A percentile compares a stretch with the other conserved stretches of the same genome.
These are phyloP conservation scores for Raddia distichophylla DNA, from an alignment of 176 grass and related monocot genomes.

Conservation along the genomic window DNA sequence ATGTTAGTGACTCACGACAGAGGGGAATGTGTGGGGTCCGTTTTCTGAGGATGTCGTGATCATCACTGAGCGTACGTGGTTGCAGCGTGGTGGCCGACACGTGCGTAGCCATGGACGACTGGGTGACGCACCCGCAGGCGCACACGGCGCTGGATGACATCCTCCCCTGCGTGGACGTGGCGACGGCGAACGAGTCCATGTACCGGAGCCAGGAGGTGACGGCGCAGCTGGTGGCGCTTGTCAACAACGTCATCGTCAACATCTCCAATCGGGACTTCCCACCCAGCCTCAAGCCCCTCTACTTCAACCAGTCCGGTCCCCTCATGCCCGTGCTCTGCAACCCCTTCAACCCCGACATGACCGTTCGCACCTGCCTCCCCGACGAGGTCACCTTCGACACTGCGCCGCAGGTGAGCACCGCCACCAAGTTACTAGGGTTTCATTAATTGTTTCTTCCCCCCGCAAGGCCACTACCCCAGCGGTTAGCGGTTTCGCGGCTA, in stretches of 20 bases:
- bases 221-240: constrained; percentile 75
- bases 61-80: background rate
- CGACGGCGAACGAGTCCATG: constrained; percentile 74
- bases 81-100: constrained; percentile 78
- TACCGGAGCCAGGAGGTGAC: constrained; percentile 80
- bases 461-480: too few species aligned
- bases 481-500: too few species aligned
- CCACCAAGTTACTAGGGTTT: background rate
- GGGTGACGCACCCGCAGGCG: constrained; percentile 73
- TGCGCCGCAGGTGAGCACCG: constrained; percentile 36
- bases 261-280: constrained; percentile 81
- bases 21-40: too few species aligned
- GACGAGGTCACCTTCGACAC: constrained; percentile 64
- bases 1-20: too few species aligned
- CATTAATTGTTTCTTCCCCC: too few species aligned
- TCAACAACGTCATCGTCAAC: constrained; percentile 89
- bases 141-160: constrained; percentile 87
- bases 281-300: constrained; percentile 49
- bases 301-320: constrained; percentile 90
- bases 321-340: constrained; percentile 74
- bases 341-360: constrained; percentile 72
- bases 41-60: background rate
- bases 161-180: constrained; percentile 76
- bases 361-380: constrained; percentile 42
- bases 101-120: constrained; percentile 86